Evolutionary conservation across 495 filamentous ascomycete genomes (phyloP).

Genomic region (Aspergillus nanangensis): DNA sequence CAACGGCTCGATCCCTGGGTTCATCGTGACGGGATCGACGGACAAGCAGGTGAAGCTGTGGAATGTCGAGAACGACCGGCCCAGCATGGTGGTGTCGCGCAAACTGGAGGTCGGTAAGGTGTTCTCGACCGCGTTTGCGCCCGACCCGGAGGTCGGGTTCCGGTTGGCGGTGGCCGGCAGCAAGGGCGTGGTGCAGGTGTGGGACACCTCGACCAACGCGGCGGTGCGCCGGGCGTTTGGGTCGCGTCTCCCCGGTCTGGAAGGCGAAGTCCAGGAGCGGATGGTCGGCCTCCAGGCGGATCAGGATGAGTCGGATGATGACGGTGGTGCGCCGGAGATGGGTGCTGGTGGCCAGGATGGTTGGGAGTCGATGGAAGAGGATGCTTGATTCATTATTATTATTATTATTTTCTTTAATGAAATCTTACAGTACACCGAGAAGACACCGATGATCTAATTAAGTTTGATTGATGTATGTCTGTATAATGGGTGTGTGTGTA

Average conservation of each 20-base stretch:
- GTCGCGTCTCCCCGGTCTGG: conserved; percentile 53
- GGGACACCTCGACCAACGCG: conserved; percentile 93
- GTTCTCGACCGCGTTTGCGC: conserved; percentile 85
- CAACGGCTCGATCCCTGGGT: conserved; percentile 83
- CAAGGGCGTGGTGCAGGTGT: conserved; percentile 89
- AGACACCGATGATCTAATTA: no score
- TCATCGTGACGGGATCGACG: conserved; percentile 84
- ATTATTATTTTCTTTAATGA: no score
- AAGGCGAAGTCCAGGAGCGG: conserved; percentile 69
- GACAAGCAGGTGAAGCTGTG: conserved; percentile 96
- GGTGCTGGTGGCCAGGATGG: conserved; percentile 49
- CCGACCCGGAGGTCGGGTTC: conserved; percentile 85
- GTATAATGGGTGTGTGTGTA: neutral
- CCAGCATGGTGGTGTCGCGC: conserved; percentile 84
- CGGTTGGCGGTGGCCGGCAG: conserved; percentile 89
- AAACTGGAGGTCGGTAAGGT: conserved; percentile 92
- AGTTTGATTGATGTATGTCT: neutral
- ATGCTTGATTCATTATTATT: no score
- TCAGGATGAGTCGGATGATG: conserved; percentile 61
- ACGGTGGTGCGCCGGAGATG: conserved; percentile 49
- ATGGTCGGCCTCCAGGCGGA: conserved; percentile 65
- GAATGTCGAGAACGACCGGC: conserved; percentile 73
- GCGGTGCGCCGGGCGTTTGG: conserved; percentile 87
- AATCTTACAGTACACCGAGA: no score
- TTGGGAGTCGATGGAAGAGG: conserved; percentile 92